phyloP scores from a whole-genome alignment of 257 asterid species.

The Nicotiana tomentosiformis region DNA sequence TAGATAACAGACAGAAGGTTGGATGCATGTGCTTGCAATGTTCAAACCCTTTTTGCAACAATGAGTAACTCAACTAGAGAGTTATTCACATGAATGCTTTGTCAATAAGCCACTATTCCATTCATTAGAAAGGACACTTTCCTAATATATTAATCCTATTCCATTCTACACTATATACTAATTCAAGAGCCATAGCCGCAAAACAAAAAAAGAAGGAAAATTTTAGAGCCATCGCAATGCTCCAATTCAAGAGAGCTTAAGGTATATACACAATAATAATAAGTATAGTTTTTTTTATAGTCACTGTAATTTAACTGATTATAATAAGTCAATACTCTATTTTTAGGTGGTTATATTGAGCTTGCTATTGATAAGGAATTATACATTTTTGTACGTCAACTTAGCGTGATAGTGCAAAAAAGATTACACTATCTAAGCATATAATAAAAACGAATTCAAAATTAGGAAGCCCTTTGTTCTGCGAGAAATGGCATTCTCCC shows the following conservation, averaged over 20 bases:
- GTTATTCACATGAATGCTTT: slow-evolving; percentile 9
- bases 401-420: neutral
- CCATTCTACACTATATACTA: neutral
- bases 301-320: too few species aligned
- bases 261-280: neutral
- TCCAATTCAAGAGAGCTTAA: neutral
- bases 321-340: neutral
- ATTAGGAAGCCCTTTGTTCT: neutral
- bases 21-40: slow-evolving; percentile 8
- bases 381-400: neutral
- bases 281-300: neutral
- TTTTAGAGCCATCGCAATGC: neutral
- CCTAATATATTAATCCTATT: neutral
- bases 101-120: slow-evolving; percentile 13
- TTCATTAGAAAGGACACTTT: slow-evolving; percentile 6
- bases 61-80: slow-evolving; percentile 6
- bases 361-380: neutral
- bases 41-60: neutral
- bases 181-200: neutral
- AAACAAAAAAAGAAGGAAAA: neutral
- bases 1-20: neutral
- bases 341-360: neutral
- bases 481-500: neutral
- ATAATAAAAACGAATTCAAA: neutral
- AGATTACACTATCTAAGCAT: neutral